Evolutionary conservation across 2,329 filamentous ascomycete species (phyloP), one percentile per base, ranked within the genome.

Genomic region (Parastagonospora nodorum): DNA sequence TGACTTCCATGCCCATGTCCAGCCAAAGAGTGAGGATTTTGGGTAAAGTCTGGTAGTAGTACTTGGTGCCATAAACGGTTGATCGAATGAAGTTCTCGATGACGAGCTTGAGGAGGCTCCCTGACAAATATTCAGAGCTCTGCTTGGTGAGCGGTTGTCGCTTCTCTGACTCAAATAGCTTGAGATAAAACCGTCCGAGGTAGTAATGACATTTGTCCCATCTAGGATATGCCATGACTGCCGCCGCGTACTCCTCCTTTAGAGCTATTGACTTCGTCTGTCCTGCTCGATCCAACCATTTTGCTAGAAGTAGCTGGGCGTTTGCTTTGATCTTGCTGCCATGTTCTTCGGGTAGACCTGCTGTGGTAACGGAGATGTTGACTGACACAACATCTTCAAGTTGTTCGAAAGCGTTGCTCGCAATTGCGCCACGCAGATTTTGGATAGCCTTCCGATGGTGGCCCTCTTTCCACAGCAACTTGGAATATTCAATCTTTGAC

Each of bases 131-230:
- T 10, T 71, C 55, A 24, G 73, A 61, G 28, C 70, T 74, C 50
- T 96, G 92, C 57, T 92, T 92, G 27, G 88, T 84, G 14, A 84
- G 79, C 32, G 88, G 86, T 45, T 96, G 83, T 2, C 83, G 79
- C 72, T 91, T 92, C 71, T 97, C 92, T 0, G 91, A 90, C 64
- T 97, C 93, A 2, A 97, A 79, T 4, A 97, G 83, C 73, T 97
- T 99, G 72, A 96, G 95, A 81, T 99, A 99, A 74, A 97, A 92
- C 40, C 93, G 91, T 5, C 94, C 94, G 8, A 99, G 83, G 71
- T 97, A 96, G 72, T 97, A 99, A 69, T 97, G 93, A 0, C 91
- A 92, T 74, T 97, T 97, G 70, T 99, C 94, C 92, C 93, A 99
- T 44, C 85, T 85, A 5, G 80, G 76, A 56, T 72, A 77, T 2